A percentile compares a stretch with the other conserved stretches of the same genome.
phyloP scores from a whole-genome alignment of 2,329 filamentous ascomycete genomes.

The Neofusicoccum cordaticola region DNA sequence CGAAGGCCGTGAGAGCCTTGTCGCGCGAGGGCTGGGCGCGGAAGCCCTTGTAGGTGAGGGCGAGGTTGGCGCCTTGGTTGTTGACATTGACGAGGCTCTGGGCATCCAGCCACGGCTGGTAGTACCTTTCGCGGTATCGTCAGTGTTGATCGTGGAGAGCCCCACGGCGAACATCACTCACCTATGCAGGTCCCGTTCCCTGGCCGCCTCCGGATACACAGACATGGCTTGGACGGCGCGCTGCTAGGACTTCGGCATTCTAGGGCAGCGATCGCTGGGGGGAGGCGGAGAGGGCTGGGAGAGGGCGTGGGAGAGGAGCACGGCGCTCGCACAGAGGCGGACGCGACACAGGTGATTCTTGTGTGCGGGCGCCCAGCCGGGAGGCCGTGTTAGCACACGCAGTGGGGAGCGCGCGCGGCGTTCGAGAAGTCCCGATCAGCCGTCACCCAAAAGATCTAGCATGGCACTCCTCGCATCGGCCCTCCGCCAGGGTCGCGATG shows the following conservation, averaged over 20 bases:
- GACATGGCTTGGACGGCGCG: neutral
- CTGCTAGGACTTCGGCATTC: neutral
- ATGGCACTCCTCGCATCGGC: too few relatives aligned
- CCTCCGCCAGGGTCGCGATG: too few relatives aligned
- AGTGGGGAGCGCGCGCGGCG: too few relatives aligned
- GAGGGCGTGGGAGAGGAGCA: too few relatives aligned
- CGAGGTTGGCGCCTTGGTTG: conserved; percentile 26
- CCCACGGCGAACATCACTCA: conserved; percentile 5
- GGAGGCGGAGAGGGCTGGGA: too few relatives aligned
- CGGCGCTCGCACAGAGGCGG: too few relatives aligned
- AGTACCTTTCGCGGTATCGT: conserved; percentile 25
- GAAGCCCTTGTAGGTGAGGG: conserved; percentile 28
- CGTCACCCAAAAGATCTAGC: too few relatives aligned
- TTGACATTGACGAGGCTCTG: conserved; percentile 29
- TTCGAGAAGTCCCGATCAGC: too few relatives aligned
- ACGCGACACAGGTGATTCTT: too few relatives aligned
- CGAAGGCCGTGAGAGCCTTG: conserved; percentile 33
- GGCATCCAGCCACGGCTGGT: conserved; percentile 36
- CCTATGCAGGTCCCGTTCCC: conserved; percentile 19
- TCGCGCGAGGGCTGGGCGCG: conserved; percentile 22
- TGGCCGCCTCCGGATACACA: conserved; percentile 18
- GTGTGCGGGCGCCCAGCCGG: too few relatives aligned
- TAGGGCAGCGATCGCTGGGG: too few relatives aligned
- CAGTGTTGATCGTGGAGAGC: neutral
- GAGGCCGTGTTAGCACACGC: too few relatives aligned